Evolutionary conservation across 352 stramenopile species (phyloP).

Genomic region (Phytophthora palmivora): DNA sequence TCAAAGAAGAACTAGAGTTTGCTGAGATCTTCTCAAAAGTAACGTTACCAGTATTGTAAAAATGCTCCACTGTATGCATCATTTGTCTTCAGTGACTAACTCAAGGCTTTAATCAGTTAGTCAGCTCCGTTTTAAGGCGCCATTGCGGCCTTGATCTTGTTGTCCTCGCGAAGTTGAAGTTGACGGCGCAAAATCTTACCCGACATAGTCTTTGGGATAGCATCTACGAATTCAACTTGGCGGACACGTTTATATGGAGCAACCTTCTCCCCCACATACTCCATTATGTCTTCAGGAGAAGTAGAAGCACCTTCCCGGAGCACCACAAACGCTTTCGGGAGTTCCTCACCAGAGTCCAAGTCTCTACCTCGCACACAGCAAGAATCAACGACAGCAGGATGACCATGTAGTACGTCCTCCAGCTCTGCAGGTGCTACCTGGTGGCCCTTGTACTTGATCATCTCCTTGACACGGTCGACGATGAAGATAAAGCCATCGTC

Average conservation of each 20-base stretch:
- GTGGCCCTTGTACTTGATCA: conserved; percentile 96
- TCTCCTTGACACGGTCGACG: conserved; percentile 93
- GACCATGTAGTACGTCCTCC: conserved; percentile 87
- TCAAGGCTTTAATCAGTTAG: not conserved
- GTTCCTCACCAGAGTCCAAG: conserved; percentile 75
- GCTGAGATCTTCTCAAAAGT: not conserved
- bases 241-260: conserved; percentile 87
- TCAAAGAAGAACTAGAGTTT: too few species aligned
- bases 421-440: conserved; percentile 93
- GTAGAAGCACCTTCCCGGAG: conserved; percentile 48
- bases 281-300: conserved; percentile 74
- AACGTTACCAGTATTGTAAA: conserved; percentile 1
- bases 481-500: conserved; percentile 93
- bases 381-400: conserved; percentile 78
- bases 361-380: conserved; percentile 73
- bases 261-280: conserved; percentile 83
- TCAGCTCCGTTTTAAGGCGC: conserved; percentile 6
- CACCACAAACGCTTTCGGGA: conserved; percentile 93
- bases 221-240: conserved; percentile 86
- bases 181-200: conserved; percentile 93
- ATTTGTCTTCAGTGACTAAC: conserved; percentile 3
- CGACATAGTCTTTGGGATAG: conserved; percentile 88
- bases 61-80: conserved; percentile 5
- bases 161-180: conserved; percentile 50
- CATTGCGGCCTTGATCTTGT: conserved; percentile 25